Conservation (phyloP, 495 filamentous ascomycete genomes). For the Xylaria telfairii region DNA sequence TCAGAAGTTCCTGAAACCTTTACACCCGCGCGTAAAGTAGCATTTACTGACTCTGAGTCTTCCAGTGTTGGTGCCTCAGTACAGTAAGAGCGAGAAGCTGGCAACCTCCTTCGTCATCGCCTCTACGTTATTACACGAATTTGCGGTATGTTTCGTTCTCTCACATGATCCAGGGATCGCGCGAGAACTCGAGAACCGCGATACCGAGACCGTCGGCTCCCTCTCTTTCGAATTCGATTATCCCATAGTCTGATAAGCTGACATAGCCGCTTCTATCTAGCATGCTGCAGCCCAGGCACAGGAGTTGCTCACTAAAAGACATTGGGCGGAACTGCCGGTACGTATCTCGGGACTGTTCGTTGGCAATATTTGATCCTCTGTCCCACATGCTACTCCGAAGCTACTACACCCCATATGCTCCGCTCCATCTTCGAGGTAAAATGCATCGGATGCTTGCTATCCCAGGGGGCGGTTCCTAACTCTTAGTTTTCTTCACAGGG, state of each 20-base stretch:
- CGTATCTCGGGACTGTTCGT: neutral
- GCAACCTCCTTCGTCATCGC: slow-evolving; percentile 32
- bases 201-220: neutral
- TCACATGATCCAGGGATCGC: neutral
- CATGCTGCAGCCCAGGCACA: slow-evolving; percentile 34
- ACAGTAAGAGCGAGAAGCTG: slow-evolving; percentile 41
- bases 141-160: slow-evolving; percentile 32
- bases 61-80: slow-evolving; percentile 39
- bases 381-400: neutral
- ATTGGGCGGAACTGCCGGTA: neutral
- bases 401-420: neutral
- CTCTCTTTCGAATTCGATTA: neutral
- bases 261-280: slow-evolving; percentile 26
- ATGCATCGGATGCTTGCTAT: neutral
- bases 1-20: too few relatives aligned
- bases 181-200: neutral
- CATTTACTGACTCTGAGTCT: too few relatives aligned
- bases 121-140: slow-evolving; percentile 41
- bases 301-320: neutral
- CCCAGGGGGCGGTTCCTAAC: neutral
- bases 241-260: slow-evolving; percentile 1
- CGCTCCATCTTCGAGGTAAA: neutral
- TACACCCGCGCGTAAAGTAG: too few relatives aligned
- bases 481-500: neutral
- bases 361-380: neutral